Evolutionary conservation across 2,329 filamentous ascomycete species (phyloP).

Genomic region (Penicillium sp.): DNA sequence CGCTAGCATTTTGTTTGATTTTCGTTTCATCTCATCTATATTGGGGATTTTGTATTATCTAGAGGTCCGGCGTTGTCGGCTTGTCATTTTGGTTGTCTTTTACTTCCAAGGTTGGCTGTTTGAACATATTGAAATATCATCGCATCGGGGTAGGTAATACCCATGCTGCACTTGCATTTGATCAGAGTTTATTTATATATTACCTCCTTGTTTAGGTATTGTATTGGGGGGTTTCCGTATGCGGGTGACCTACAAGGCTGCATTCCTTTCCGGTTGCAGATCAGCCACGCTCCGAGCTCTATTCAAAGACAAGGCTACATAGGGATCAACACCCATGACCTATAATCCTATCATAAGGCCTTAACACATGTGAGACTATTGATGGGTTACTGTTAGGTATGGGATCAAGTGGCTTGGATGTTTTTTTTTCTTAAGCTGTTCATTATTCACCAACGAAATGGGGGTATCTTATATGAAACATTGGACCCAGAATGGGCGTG

Average conservation of each 20-base stretch:
- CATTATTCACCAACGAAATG: background rate
- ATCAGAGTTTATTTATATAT: background rate
- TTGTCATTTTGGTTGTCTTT: background rate
- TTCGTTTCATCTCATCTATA: background rate
- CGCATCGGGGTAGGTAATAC: background rate
- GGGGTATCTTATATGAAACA: background rate
- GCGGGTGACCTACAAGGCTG: background rate
- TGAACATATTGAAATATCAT: slow-evolving; percentile 2
- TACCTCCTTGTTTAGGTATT: background rate
- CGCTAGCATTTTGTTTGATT: background rate
- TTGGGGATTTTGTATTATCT: slow-evolving; percentile 8
- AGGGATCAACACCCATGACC: background rate
- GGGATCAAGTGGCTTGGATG: background rate
- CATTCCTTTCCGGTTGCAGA: background rate
- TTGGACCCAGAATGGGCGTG: background rate
- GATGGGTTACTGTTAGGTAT: background rate
- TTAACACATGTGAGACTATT: background rate
- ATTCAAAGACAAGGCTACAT: background rate
- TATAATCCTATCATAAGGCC: background rate
- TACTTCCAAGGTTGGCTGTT: background rate
- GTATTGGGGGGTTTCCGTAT: background rate
- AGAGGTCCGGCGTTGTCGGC: slow-evolving; percentile 12
- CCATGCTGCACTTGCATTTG: background rate
- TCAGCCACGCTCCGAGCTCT: background rate
- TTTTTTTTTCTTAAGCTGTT: background rate